Evolutionary conservation across 331 rosid genomes (phyloP).

Genomic region (Pyracantha coccinea): DNA sequence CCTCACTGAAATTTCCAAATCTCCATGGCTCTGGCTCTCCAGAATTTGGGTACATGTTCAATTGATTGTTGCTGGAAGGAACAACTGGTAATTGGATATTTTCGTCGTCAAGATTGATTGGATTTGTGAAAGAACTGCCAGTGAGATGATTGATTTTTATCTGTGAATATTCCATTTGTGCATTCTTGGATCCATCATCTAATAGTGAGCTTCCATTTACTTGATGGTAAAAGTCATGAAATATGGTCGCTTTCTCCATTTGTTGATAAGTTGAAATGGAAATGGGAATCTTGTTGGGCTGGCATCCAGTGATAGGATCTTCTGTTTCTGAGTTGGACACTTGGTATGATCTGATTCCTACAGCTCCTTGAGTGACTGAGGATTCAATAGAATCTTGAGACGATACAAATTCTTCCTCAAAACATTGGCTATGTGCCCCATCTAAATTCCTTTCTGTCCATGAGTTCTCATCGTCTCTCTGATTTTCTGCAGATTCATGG

Average conservation of each 20-base stretch:
- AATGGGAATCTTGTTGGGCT: constrained; percentile 21
- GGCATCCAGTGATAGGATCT: constrained; percentile 33
- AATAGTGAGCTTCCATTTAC: constrained; percentile 33
- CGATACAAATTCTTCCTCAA: constrained; percentile 60
- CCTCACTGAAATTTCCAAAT: constrained; percentile 43
- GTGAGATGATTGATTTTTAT: constrained; percentile 26
- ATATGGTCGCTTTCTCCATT: constrained; percentile 30
- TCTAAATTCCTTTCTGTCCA: constrained; percentile 18
- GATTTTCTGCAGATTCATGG: constrained; percentile 27
- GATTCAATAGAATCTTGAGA: constrained; percentile 77
- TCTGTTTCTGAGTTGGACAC: constrained; percentile 68
- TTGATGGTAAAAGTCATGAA: constrained; percentile 44
- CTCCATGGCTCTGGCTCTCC: constrained; percentile 28
- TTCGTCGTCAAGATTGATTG: constrained; percentile 26
- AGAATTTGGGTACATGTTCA: constrained; percentile 17
- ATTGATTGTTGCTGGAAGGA: constrained; percentile 30
- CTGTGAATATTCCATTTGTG: constrained; percentile 19
- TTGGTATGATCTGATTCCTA: constrained; percentile 37
- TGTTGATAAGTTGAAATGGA: constrained; percentile 25
- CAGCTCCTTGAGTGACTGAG: constrained; percentile 47
- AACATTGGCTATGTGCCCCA: constrained; percentile 32
- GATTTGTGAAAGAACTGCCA: constrained; percentile 29
- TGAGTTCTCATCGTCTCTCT: constrained; percentile 21
- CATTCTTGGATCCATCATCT: constrained; percentile 32
- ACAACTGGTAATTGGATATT: constrained; percentile 26